Evolutionary conservation across 306 rosid species (phyloP).

Genomic region (Gleditsia sinensis): DNA sequence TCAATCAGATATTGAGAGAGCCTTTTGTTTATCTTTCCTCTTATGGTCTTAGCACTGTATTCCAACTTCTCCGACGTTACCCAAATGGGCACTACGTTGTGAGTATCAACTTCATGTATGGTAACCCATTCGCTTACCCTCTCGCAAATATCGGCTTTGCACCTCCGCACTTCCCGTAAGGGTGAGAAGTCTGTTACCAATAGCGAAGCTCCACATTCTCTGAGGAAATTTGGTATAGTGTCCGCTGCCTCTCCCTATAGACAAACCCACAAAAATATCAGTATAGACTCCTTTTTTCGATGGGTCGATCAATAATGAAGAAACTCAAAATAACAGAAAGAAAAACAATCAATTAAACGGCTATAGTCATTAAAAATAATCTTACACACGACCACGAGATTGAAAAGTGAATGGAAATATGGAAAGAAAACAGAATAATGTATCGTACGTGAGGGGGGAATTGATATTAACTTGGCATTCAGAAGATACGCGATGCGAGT

Average conservation of each 20-base stretch:
- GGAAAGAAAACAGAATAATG: no score
- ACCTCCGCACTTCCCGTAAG: constrained; percentile 61
- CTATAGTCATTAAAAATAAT: not conserved
- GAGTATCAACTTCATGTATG: constrained; percentile 90
- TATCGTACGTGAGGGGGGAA: no score
- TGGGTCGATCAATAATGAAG: not conserved
- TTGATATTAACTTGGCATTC: no score
- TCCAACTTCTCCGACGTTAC: constrained; percentile 87
- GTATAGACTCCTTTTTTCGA: not conserved
- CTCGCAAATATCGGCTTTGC: constrained; percentile 77
- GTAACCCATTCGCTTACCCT: constrained; percentile 59
- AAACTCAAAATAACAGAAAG: not conserved
- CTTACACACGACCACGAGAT: not conserved
- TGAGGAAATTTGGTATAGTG: constrained; percentile 67
- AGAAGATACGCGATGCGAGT: no score
- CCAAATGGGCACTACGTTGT: constrained; percentile 90
- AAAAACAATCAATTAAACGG: not conserved
- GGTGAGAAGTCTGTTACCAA: constrained; percentile 91
- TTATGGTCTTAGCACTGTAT: constrained; percentile 79
- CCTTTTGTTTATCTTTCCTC: constrained; percentile 78
- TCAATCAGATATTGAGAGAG: constrained; percentile 79
- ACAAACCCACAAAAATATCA: not conserved
- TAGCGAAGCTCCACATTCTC: constrained; percentile 83
- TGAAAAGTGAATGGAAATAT: no score
- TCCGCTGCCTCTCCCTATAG: constrained; percentile 85